phyloP scores from a whole-genome alignment of 768 basidiomycete species.

The Holtermannia corniformis region DNA sequence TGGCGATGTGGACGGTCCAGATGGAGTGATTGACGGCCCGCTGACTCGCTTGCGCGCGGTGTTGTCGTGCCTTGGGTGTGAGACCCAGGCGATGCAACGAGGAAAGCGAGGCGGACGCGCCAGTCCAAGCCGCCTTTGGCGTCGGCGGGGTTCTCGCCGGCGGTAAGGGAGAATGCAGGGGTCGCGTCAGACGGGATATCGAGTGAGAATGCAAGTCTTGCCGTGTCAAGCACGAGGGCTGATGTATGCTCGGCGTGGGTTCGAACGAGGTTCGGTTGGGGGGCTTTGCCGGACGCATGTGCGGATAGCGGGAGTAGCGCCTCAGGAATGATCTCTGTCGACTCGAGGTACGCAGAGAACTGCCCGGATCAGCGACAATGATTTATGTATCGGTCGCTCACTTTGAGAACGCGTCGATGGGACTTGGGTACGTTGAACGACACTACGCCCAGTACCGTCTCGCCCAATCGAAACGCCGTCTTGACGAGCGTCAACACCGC shows the following conservation, averaged over 20 bases:
- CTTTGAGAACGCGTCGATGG: slow-evolving; percentile 71
- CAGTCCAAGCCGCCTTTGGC: slow-evolving; percentile 70
- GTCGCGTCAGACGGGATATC: slow-evolving; percentile 89
- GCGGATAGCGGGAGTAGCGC: slow-evolving; percentile 51
- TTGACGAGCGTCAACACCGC: slow-evolving; percentile 88
- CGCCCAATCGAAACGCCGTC: slow-evolving; percentile 80
- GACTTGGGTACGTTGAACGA: slow-evolving; percentile 69
- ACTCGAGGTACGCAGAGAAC: slow-evolving; percentile 82
- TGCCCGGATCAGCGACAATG: slow-evolving; percentile 34
- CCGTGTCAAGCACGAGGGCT: slow-evolving; percentile 59
- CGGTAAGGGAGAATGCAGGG: slow-evolving; percentile 66
- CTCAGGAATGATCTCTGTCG: slow-evolving; percentile 58
- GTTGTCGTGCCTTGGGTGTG: slow-evolving; percentile 29
- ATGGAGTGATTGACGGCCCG: too few relatives aligned
- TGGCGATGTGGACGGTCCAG: slow-evolving; percentile 50
- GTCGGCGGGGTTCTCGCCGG: slow-evolving; percentile 41
- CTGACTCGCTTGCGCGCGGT: too few relatives aligned
- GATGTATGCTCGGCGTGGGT: slow-evolving; percentile 80
- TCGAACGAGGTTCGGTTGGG: slow-evolving; percentile 50
- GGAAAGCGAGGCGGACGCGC: slow-evolving; percentile 74
- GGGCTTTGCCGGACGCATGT: slow-evolving; percentile 31
- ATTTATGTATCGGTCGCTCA: slow-evolving; percentile 40
- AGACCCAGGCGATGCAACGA: slow-evolving; percentile 70
- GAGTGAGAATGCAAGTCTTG: slow-evolving; percentile 73
- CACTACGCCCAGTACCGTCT: slow-evolving; percentile 81